Evolutionary conservation across 139 green algal genomes (phyloP), one percentile per base, ranked within the genome.

Genomic region (Marvania coccoides): DNA sequence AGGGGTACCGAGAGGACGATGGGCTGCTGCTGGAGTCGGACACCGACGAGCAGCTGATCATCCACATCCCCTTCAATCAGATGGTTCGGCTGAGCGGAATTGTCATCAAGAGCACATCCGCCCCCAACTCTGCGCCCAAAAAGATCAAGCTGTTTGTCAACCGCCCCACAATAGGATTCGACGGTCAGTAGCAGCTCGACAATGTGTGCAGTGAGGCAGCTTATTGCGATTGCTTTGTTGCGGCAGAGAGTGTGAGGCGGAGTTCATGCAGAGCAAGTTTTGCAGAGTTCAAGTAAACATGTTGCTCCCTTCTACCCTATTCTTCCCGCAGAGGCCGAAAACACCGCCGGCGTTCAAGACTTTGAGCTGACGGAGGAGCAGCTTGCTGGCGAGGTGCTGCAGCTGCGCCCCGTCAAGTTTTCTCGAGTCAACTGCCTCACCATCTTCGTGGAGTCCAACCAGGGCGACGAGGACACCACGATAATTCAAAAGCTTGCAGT

Each of bases 1-100:
- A 92, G 82, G 82, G 85, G 1, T 90, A 90, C 63, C 65, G 87
- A 36, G 87, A 94, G 9, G 83, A 90, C 31, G 77, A 83, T 34
- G 80, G 79, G 0, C 72, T 96, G 24, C 82, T 66, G 29, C 58
- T 93, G 8, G 84, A 96, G 68, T 81, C 59, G 15, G 89, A 96
- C 58, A 88, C 81, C 0, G 89, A 95, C 33, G 89, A 95, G 69
- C 87, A 95, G 82, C 64, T 96, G n/a, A 61, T 95, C 5, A 67
- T 96, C 0, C 86, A 96, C 74, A 81, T 96, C 3, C 76, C 83
- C 5, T 94, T 93, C 72, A 84, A 79, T 47, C 71, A 83, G 45
- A 61, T 81, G 38, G 84, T 92, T 2, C 83, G 84, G 68, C 61
- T 96, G 5, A 71, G 78, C 35, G 75, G 69, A 9, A 75, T 96